These are phyloP conservation scores for Hagleromyces aurorensis DNA, from an alignment of 805 yeast species.

Conservation along the genomic window DNA sequence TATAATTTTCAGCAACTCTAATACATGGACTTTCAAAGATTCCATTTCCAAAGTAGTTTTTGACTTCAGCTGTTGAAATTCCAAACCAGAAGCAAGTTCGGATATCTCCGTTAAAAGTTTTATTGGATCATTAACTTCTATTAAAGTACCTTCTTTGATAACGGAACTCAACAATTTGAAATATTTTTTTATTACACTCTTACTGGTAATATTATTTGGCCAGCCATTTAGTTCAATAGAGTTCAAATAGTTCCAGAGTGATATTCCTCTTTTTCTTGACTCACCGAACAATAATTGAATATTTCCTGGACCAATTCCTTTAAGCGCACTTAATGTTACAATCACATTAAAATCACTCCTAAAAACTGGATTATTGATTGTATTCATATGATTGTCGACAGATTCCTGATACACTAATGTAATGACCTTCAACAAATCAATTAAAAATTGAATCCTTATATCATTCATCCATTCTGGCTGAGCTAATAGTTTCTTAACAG, in stretches of 20 bases:
- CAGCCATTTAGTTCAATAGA: slow-evolving; percentile 9
- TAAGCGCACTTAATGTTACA: slow-evolving; percentile 19
- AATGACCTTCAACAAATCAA: slow-evolving; percentile 41
- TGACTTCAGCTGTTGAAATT: slow-evolving; percentile 19
- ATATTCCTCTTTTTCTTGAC: slow-evolving; percentile 8
- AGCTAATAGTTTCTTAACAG: slow-evolving; percentile 36
- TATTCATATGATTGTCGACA: neutral
- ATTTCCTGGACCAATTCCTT: slow-evolving; percentile 20
- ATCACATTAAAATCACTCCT: slow-evolving; percentile 25
- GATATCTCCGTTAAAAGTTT: slow-evolving; percentile 31
- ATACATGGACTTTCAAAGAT: slow-evolving; percentile 23
- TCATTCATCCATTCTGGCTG: slow-evolving; percentile 45
- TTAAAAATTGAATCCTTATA: slow-evolving; percentile 31
- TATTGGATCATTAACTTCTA: slow-evolving; percentile 28
- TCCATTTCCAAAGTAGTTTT: slow-evolving; percentile 22
- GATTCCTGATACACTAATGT: slow-evolving; percentile 7
- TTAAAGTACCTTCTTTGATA: slow-evolving; percentile 6
- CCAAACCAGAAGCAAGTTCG: slow-evolving; percentile 30
- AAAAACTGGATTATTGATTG: slow-evolving; percentile 2
- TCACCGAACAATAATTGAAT: slow-evolving; percentile 17
- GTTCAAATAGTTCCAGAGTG: slow-evolving; percentile 24
- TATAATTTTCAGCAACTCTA: slow-evolving; percentile 33
- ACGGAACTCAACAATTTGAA: slow-evolving; percentile 15
- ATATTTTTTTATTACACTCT: slow-evolving; percentile 25
- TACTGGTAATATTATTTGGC: slow-evolving; percentile 12